phyloP scores from a whole-genome alignment of 805 yeast species.

The Candida quercuum region DNA sequence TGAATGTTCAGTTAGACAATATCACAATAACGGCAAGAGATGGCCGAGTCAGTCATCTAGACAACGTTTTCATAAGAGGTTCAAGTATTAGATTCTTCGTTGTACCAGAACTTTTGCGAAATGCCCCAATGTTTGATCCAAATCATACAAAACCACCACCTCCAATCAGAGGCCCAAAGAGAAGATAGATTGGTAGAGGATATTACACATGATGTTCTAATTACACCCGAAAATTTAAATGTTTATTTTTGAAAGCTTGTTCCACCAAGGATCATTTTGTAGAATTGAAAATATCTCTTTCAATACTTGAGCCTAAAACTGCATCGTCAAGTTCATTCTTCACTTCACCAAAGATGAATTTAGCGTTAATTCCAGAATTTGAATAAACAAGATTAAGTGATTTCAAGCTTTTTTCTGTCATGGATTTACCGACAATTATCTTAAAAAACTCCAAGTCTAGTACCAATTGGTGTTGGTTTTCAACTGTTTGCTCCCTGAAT shows the following conservation, averaged over 20 bases:
- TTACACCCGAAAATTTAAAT: too few species aligned
- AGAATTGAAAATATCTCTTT: constrained; percentile 18
- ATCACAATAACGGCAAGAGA: constrained; percentile 74
- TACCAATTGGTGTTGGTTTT: constrained; percentile 44
- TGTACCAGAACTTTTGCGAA: constrained; percentile 80
- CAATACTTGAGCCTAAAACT: constrained; percentile 15
- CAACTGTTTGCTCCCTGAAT: constrained; percentile 35
- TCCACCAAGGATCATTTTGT: background rate
- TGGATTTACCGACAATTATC: constrained; percentile 20
- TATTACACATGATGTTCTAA: too few species aligned
- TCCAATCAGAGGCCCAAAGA: constrained; percentile 59
- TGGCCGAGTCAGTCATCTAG: constrained; percentile 71
- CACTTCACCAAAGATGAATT: constrained; percentile 4
- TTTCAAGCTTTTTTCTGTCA: constrained; percentile 5
- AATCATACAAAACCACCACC: constrained; percentile 60
- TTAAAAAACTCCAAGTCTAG: constrained; percentile 52
- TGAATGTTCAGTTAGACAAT: constrained; percentile 85
- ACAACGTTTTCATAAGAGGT: constrained; percentile 87
- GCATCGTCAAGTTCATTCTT: constrained; percentile 13
- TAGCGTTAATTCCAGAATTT: constrained; percentile 9
- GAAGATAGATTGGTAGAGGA: constrained; percentile 18
- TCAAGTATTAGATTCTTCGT: constrained; percentile 80
- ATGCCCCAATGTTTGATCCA: constrained; percentile 83
- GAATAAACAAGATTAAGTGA: constrained; percentile 21
- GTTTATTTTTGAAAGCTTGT: background rate